phyloP scores from a whole-genome alignment of 2,329 filamentous ascomycete genomes.

The Colletotrichum sp. region DNA sequence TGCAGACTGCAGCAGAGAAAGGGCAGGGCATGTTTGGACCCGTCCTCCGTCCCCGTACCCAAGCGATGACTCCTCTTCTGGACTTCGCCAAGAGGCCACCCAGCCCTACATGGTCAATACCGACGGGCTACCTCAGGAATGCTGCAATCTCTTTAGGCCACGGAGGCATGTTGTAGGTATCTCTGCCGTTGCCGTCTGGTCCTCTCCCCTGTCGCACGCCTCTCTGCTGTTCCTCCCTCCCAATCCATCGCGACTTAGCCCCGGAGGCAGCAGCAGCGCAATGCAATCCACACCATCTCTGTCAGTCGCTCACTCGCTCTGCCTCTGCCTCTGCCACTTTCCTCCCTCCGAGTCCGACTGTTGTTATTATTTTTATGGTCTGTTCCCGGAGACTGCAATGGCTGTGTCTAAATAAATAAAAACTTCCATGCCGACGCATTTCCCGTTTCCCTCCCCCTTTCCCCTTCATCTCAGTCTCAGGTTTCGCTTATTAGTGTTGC shows the following conservation, averaged over 20 bases:
- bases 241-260: conserved; percentile 10
- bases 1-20: not conserved
- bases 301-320: not conserved
- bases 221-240: conserved; percentile 2
- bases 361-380: not conserved
- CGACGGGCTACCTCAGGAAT: conserved; percentile 14
- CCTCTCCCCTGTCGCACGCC: not conserved
- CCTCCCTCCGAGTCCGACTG: not conserved
- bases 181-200: conserved; percentile 7
- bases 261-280: conserved; percentile 17
- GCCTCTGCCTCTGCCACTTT: not conserved
- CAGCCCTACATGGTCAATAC: conserved; percentile 19
- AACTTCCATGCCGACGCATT: conserved; percentile 3
- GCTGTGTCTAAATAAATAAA: conserved; percentile 21
- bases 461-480: conserved; percentile 1
- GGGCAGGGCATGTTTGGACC: not conserved
- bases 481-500: not conserved
- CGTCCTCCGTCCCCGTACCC: not conserved
- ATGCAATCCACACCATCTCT: conserved; percentile 18
- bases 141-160: conserved; percentile 10
- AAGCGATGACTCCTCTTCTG: conserved; percentile 5
- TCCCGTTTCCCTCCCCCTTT: not conserved
- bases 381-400: conserved; percentile 3
- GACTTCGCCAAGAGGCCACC: not conserved
- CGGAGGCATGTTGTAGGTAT: conserved; percentile 5